Base-by-base conservation (phyloP, 768 basidiomycete genomes). In the Mycena albidolilacea region DNA sequence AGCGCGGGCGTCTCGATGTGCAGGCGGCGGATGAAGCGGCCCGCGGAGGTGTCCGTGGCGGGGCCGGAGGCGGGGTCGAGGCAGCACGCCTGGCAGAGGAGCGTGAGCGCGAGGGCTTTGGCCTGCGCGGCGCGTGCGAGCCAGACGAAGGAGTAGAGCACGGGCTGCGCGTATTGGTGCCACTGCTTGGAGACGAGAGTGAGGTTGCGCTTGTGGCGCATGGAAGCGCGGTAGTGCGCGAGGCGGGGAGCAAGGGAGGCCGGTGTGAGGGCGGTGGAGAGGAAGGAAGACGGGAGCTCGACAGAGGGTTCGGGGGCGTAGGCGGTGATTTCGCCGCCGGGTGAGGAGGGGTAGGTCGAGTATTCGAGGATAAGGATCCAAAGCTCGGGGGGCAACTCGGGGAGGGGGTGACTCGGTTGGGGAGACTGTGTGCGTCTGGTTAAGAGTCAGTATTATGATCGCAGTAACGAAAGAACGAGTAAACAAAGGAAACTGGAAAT, bases 111-210 rank as follows among this genome's bases (percentile, higher is more conserved):
- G 77, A 81, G 81, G 82, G 78, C 86, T 82, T 73, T 85, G 0
- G 90, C 88, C 73, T 90, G 87, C 48, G 82, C 79, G 23, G 88
- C 88, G 44, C 87, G 82, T 63, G 85, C 84, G 76, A 94, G 90
- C 93, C 93, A 93, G 43, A 93, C 87, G 78, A 88, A 90, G 77
- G 93, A 91, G 81, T 87, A 93, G 15, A 93, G 80, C 55, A 89
- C 86, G 66, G 87, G 86, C 76, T 90, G 89, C 5, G 86, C 82
- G 64, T 88, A 84, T 43, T 78, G 82, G 77, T 89, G 83, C 89
- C 90, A 94, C 9, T 83, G 80, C 52, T 85, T 84, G 78, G 81
- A 90, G 6, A 94, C 92, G 50, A 87, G 83, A 8, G 89, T 83
- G 37, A 93, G 78, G 64, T 80, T 80, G 35, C 83, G 81, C 78